phyloP scores from a whole-genome alignment of 1,139 yeast genomes.

The Suhomyces ambrosiae region DNA sequence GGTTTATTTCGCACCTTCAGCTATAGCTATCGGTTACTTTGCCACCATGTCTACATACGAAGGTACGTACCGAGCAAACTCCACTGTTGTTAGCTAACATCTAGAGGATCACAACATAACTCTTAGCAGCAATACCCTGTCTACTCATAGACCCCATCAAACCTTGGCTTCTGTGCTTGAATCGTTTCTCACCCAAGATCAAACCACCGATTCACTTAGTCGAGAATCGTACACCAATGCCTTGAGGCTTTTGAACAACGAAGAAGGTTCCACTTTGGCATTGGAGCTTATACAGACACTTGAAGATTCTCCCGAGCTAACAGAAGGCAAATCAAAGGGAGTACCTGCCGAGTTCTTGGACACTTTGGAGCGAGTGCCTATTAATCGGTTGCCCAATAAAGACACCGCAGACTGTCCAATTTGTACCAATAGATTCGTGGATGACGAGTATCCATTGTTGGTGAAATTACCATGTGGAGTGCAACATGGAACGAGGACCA shows the following conservation, averaged over 20 bases:
- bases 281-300: constrained; percentile 30
- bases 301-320: constrained; percentile 16
- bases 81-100: constrained; percentile 24
- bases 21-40: too few relatives aligned
- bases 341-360: constrained; percentile 74
- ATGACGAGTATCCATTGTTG: constrained; percentile 77
- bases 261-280: constrained; percentile 37
- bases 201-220: constrained; percentile 1
- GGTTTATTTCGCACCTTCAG: too few relatives aligned
- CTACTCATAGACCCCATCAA: constrained; percentile 24
- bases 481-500: constrained; percentile 23
- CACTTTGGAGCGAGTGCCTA: constrained; percentile 68
- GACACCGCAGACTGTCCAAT: constrained; percentile 75
- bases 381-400: constrained; percentile 48
- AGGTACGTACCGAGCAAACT: constrained; percentile 40
- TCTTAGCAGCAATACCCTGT: constrained; percentile 17
- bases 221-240: constrained; percentile 34
- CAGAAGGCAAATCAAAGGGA: constrained; percentile 40
- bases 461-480: constrained; percentile 76
- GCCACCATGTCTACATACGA: constrained; percentile 29
- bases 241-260: constrained; percentile 31
- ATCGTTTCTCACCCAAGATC: constrained; percentile 30
- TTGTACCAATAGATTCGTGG: constrained; percentile 71
- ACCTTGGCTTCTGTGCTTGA: constrained; percentile 41
- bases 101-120: constrained; percentile 38